Conservation (phyloP, 345 rosid species). For the Citrus sp. region DNA sequence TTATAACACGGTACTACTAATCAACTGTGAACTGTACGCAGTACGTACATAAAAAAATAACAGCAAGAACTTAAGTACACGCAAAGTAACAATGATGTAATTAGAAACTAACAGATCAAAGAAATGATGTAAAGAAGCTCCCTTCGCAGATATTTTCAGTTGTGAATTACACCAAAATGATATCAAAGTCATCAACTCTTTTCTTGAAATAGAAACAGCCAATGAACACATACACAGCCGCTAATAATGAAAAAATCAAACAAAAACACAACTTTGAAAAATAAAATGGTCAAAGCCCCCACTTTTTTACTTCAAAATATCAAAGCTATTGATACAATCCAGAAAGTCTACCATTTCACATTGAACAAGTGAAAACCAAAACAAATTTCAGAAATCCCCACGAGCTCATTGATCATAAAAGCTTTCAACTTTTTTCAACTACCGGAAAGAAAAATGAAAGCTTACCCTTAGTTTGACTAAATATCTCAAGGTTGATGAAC, state of each 20-base stretch:
- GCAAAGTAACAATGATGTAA: not conserved
- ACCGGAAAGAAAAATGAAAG: not conserved
- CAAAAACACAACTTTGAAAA: slow-evolving; percentile 14
- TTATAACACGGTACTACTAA: not conserved
- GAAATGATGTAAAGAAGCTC: slow-evolving; percentile 11
- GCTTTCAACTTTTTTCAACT: slow-evolving; percentile 10
- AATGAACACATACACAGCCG: slow-evolving; percentile 12
- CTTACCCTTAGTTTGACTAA: slow-evolving; percentile 36
- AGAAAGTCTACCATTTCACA: slow-evolving; percentile 32
- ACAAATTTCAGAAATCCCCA: slow-evolving; percentile 1
- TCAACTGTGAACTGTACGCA: not conserved
- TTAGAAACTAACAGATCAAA: slow-evolving; percentile 27
- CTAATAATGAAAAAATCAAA: slow-evolving; percentile 19
- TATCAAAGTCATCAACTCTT: slow-evolving; percentile 8
- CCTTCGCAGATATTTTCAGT: slow-evolving; percentile 14
- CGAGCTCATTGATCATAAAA: slow-evolving; percentile 11
- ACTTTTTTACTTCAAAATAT: slow-evolving; percentile 8
- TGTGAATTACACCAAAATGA: slow-evolving; percentile 13
- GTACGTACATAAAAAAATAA: slow-evolving; percentile 1
- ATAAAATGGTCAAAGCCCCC: slow-evolving; percentile 29
- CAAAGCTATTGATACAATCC: slow-evolving; percentile 20
- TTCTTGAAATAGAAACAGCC: slow-evolving; percentile 11
- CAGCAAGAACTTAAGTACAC: not conserved
- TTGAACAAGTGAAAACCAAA: slow-evolving; percentile 12
- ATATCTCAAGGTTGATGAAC: not conserved